These are phyloP conservation scores for Acephala macrosclerotiorum DNA, from an alignment of 2,329 filamentous ascomycete species.

Conservation along the genomic window DNA sequence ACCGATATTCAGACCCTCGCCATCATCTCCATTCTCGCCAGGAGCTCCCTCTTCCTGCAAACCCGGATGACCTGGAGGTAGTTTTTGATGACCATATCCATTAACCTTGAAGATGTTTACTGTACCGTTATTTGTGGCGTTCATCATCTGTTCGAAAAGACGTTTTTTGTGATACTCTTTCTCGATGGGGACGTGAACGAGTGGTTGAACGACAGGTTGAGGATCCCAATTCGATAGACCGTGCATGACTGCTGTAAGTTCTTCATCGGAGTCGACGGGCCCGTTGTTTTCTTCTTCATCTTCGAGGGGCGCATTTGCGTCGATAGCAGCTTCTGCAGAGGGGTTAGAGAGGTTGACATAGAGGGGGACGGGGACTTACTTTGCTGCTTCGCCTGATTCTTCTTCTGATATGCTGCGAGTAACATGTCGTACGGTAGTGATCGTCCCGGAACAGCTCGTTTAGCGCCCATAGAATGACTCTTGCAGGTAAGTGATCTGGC, in stretches of 20 bases:
- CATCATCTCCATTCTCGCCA: not conserved
- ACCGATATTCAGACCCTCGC: slow-evolving; percentile 17
- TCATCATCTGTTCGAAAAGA: slow-evolving; percentile 70
- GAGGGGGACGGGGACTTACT: slow-evolving; percentile 63
- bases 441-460: slow-evolving; percentile 84
- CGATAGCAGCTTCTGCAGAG: slow-evolving; percentile 83
- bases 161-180: slow-evolving; percentile 69
- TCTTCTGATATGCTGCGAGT: slow-evolving; percentile 89
- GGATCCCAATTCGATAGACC: slow-evolving; percentile 80
- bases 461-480: slow-evolving; percentile 93
- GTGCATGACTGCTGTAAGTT: slow-evolving; percentile 87
- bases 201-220: slow-evolving; percentile 76
- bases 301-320: slow-evolving; percentile 89
- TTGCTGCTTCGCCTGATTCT: slow-evolving; percentile 98
- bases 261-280: slow-evolving; percentile 93
- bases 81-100: slow-evolving; percentile 62
- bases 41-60: not conserved
- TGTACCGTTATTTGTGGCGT: slow-evolving; percentile 70
- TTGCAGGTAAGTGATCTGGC: slow-evolving; percentile 92
- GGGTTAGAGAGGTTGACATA: slow-evolving; percentile 30
- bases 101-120: slow-evolving; percentile 68
- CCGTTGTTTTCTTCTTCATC: slow-evolving; percentile 82
- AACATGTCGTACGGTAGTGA: slow-evolving; percentile 94
- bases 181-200: slow-evolving; percentile 65
- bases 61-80: slow-evolving; percentile 44